These are phyloP conservation scores for Salinomyces thailandicus DNA, from an alignment of 2,329 filamentous ascomycete genomes.

Conservation along the genomic window DNA sequence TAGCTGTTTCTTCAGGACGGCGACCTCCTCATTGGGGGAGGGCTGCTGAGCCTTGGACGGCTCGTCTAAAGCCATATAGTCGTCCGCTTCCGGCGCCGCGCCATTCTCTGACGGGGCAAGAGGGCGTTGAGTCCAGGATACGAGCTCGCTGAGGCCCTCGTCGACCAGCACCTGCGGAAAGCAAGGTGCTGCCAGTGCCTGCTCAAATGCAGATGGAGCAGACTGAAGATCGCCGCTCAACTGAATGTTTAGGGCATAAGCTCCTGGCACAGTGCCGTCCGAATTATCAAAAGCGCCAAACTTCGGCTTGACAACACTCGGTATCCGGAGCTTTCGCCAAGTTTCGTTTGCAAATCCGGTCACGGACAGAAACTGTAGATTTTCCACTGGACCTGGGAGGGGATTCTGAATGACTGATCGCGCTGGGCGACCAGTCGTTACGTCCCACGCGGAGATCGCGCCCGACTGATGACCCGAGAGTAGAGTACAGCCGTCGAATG, in stretches of 20 bases:
- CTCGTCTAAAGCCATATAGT: slow-evolving; percentile 30
- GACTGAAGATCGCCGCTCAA: slow-evolving; percentile 33
- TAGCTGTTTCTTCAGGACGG: slow-evolving; percentile 27
- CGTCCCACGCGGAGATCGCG: slow-evolving; percentile 70
- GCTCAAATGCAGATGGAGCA: slow-evolving; percentile 25
- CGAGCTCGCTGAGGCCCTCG: slow-evolving; percentile 25
- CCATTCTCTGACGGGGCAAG: slow-evolving; percentile 5
- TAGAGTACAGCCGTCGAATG: slow-evolving; percentile 70
- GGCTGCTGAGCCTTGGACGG: slow-evolving; percentile 3
- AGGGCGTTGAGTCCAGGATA: slow-evolving; percentile 20
- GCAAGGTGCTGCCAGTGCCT: slow-evolving; percentile 33
- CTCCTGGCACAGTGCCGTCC: slow-evolving; percentile 36
- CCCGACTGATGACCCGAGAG: slow-evolving; percentile 74
- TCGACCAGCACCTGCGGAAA: slow-evolving; percentile 31
- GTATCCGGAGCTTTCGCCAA: slow-evolving; percentile 38
- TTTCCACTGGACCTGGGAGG: slow-evolving; percentile 73
- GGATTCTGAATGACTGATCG: slow-evolving; percentile 51
- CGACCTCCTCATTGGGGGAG: slow-evolving; percentile 20
- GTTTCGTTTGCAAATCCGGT: slow-evolving; percentile 32
- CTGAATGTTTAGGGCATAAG: slow-evolving; percentile 57
- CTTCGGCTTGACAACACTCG: slow-evolving; percentile 69
- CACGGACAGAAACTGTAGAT: slow-evolving; percentile 62
- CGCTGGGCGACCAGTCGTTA: slow-evolving; percentile 57
- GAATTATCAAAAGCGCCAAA: slow-evolving; percentile 42
- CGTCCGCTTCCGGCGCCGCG: slow-evolving; percentile 13